These are phyloP conservation scores for Senecio squalidus DNA, from an alignment of 140 eudicot genomes.

Conservation along the genomic window DNA sequence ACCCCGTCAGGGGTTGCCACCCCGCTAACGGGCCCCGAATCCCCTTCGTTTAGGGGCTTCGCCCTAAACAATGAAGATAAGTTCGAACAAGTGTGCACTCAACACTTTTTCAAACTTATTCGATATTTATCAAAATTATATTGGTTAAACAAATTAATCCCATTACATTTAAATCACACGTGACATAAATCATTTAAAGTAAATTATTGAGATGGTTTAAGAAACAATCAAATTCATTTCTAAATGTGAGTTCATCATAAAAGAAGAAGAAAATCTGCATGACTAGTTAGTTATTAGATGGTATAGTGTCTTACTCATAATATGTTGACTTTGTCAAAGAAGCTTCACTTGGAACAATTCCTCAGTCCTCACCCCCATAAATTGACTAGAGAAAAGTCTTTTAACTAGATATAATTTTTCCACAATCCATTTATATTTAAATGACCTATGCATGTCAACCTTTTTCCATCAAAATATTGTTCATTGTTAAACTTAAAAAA, in stretches of 20 bases:
- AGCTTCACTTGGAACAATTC: constrained; percentile 10
- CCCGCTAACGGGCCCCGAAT: too few species aligned
- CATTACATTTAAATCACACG: too few species aligned
- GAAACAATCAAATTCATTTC: too few species aligned
- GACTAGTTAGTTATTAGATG: background rate
- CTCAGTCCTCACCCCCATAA: background rate
- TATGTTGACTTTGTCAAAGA: constrained; percentile 8
- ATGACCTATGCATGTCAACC: background rate
- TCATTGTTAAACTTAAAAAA: background rate
- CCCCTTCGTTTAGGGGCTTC: too few species aligned
- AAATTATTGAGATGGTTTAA: too few species aligned
- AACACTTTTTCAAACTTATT: too few species aligned
- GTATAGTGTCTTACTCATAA: background rate
- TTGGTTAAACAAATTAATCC: too few species aligned
- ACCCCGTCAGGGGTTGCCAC: too few species aligned
- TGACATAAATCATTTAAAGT: too few species aligned
- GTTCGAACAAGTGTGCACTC: too few species aligned
- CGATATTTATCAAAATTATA: too few species aligned
- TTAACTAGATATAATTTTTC: background rate
- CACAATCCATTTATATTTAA: background rate
- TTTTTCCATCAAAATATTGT: background rate
- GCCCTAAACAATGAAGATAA: too few species aligned
- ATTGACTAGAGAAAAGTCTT: constrained; percentile 9
- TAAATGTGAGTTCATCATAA: background rate
- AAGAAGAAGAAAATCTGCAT: background rate